A percentile compares a stretch with the other conserved stretches of the same genome.
Conservation (phyloP, 2,329 filamentous ascomycete species). For the Diaporthe sp. region DNA sequence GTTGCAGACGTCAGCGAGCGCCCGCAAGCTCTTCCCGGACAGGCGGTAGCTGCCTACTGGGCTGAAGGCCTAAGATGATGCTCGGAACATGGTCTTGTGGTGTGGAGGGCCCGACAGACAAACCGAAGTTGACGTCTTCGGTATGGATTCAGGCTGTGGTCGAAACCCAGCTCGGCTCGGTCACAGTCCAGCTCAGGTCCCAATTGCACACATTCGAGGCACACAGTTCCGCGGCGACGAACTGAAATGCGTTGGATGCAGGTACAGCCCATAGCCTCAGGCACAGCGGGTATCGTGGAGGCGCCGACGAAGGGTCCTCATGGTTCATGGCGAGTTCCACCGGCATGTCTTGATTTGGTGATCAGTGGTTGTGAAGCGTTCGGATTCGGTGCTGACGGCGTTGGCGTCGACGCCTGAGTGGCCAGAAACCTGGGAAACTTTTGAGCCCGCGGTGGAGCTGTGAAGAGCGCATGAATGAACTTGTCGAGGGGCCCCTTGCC, state of each 20-base stretch:
- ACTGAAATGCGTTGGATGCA: constrained; percentile 32
- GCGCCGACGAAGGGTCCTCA: constrained; percentile 10
- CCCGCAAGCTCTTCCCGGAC: constrained; percentile 27
- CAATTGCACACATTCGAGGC: background rate
- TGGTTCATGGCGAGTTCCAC: constrained; percentile 22
- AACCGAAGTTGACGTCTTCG: background rate
- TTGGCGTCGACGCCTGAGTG: constrained; percentile 5
- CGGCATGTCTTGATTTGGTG: background rate
- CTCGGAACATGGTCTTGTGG: background rate
- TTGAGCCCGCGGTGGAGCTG: constrained; percentile 18
- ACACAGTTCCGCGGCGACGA: background rate
- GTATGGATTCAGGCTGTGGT: background rate
- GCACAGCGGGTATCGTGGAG: constrained; percentile 14
- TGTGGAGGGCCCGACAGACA: background rate
- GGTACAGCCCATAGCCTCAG: constrained; percentile 27
- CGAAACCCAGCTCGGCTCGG: background rate
- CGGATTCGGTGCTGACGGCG: constrained; percentile 19
- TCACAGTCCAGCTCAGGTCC: background rate
- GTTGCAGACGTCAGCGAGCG: constrained; percentile 26
- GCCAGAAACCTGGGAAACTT: constrained; percentile 9
- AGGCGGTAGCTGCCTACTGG: constrained; percentile 14
- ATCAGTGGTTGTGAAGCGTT: constrained; percentile 18
- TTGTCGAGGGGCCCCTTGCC: constrained; percentile 11
- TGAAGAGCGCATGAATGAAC: constrained; percentile 26
- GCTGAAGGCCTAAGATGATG: background rate